Conservation (phyloP, 179 eudicot genomes). For the Spinacia oleracea region DNA sequence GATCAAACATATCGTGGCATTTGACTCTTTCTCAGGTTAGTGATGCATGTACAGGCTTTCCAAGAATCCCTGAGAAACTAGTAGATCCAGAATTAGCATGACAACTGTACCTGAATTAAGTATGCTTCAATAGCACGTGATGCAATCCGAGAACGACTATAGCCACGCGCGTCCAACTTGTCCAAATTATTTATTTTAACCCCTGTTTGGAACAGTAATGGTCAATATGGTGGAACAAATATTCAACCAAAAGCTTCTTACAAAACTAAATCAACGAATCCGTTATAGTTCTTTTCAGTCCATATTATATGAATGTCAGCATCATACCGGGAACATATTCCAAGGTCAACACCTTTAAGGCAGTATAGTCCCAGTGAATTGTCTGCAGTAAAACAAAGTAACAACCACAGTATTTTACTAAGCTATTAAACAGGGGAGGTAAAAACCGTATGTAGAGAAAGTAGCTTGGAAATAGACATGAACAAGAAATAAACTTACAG, state of each 20-base stretch:
- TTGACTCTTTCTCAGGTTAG: not conserved
- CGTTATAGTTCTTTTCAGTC: not conserved
- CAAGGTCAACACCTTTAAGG: slow-evolving; percentile 82
- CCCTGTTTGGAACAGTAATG: slow-evolving; percentile 45
- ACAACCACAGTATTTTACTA: not conserved
- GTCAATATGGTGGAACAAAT: not conserved
- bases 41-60: slow-evolving; percentile 4
- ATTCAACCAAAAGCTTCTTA: not conserved
- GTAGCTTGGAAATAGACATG: slow-evolving; percentile 3
- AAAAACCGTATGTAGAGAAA: slow-evolving; percentile 4
- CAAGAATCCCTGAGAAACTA: not conserved
- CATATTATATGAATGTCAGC: slow-evolving; percentile 13
- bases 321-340: slow-evolving; percentile 93
- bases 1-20: too few relatives aligned
- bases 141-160: slow-evolving; percentile 69
- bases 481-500: slow-evolving; percentile 65
- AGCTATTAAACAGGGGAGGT: not conserved
- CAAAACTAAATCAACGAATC: not conserved
- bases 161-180: slow-evolving; percentile 70
- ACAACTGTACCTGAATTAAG: slow-evolving; percentile 72
- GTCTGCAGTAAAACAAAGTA: slow-evolving; percentile 40
- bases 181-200: slow-evolving; percentile 77
- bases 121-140: slow-evolving; percentile 95
- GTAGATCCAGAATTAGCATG: slow-evolving; percentile 2
- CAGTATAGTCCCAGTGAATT: slow-evolving; percentile 93